Evolutionary conservation across 2,329 filamentous ascomycete species (phyloP).

Genomic region (Aspergillus sp.): DNA sequence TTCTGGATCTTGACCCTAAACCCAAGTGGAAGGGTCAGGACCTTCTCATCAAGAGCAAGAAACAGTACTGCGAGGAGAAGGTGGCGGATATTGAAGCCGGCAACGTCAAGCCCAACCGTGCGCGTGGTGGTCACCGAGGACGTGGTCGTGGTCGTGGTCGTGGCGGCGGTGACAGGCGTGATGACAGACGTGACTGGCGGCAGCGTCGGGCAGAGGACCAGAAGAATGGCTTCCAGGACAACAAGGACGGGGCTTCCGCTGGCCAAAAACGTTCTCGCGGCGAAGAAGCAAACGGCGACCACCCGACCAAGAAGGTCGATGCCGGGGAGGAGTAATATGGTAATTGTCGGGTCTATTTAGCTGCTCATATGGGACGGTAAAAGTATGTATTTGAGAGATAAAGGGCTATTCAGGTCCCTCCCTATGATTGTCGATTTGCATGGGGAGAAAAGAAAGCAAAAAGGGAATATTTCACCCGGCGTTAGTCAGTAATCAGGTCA

Average conservation of each 20-base stretch:
- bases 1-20: slow-evolving; percentile 69
- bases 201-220: slow-evolving; percentile 39
- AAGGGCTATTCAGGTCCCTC: too few relatives aligned
- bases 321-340: slow-evolving; percentile 29
- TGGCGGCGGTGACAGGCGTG: slow-evolving; percentile 24
- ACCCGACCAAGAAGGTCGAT: slow-evolving; percentile 43
- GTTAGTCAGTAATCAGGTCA: too few relatives aligned
- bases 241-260: slow-evolving; percentile 9
- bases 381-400: neutral
- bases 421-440: too few relatives aligned
- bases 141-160: slow-evolving; percentile 27
- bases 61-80: slow-evolving; percentile 75
- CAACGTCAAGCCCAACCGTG: slow-evolving; percentile 52
- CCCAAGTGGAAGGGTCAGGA: slow-evolving; percentile 77
- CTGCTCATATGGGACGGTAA: neutral
- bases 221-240: slow-evolving; percentile 33
- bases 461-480: too few relatives aligned
- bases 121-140: slow-evolving; percentile 41
- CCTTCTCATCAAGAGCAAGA: slow-evolving; percentile 78
- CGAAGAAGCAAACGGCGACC: slow-evolving; percentile 31
- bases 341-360: neutral
- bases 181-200: slow-evolving; percentile 34
- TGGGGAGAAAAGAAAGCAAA: too few relatives aligned
- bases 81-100: slow-evolving; percentile 62
- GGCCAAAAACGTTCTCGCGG: slow-evolving; percentile 42